Evolutionary conservation across 306 rosid genomes (phyloP).

Genomic region (Vigna trinervia): DNA sequence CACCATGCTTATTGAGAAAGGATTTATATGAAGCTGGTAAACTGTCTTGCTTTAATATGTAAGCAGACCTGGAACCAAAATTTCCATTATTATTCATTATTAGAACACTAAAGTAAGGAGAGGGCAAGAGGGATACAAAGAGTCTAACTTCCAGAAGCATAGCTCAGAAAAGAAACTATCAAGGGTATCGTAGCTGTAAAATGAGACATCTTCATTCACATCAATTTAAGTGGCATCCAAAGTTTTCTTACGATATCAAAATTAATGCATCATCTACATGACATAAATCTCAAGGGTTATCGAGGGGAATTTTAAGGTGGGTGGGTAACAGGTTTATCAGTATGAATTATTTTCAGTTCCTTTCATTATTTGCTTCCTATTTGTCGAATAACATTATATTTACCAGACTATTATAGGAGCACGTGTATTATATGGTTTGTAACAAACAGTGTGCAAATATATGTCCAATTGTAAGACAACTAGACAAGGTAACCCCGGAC

Average conservation of each 20-base stretch:
- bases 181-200: neutral
- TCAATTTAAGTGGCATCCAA: slow-evolving; percentile 2
- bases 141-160: neutral
- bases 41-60: slow-evolving; percentile 94
- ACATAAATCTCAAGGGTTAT: slow-evolving; percentile 16
- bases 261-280: slow-evolving; percentile 5
- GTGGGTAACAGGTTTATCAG: slow-evolving; percentile 7
- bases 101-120: neutral
- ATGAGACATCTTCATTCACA: slow-evolving; percentile 17
- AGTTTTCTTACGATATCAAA: slow-evolving; percentile 20
- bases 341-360: neutral
- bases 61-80: slow-evolving; percentile 79
- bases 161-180: slow-evolving; percentile 19
- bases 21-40: slow-evolving; percentile 91
- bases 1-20: slow-evolving; percentile 94
- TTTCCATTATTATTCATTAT: slow-evolving; percentile 11
- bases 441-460: slow-evolving; percentile 19
- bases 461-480: neutral
- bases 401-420: slow-evolving; percentile 1
- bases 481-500: too few species aligned
- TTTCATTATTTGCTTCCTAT: neutral
- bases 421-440: neutral
- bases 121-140: slow-evolving; percentile 1
- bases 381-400: slow-evolving; percentile 22
- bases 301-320: neutral